phyloP scores from a whole-genome alignment of 306 rosid species.

The Ormosia semicastrata region DNA sequence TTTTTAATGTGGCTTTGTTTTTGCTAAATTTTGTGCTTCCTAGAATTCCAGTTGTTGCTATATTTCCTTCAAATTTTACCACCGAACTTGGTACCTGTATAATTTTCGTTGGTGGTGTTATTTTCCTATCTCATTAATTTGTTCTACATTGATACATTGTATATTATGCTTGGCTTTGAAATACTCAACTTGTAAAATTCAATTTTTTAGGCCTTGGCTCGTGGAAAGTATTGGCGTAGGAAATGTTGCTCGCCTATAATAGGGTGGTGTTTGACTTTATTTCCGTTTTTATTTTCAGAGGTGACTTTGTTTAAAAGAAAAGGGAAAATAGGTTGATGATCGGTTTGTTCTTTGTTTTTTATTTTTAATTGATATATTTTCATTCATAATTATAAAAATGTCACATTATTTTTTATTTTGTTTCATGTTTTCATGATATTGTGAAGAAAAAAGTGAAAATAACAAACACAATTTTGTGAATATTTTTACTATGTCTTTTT shows the following conservation, averaged over 20 bases:
- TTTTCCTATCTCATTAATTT: not conserved
- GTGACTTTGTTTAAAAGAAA: too few species aligned
- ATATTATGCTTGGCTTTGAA: not conserved
- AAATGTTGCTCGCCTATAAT: not conserved
- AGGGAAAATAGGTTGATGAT: too few species aligned
- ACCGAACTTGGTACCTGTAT: slow-evolving; percentile 20
- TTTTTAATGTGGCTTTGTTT: slow-evolving; percentile 12
- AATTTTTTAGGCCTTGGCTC: not conserved
- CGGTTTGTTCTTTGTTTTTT: too few species aligned
- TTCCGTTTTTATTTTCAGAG: too few species aligned
- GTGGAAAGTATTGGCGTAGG: not conserved
- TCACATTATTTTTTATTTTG: too few species aligned
- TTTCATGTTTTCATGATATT: too few species aligned
- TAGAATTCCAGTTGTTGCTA: slow-evolving; percentile 10
- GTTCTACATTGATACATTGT: not conserved
- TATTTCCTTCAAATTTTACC: slow-evolving; percentile 17
- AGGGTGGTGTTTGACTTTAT: too few species aligned
- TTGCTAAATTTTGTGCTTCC: slow-evolving; percentile 22
- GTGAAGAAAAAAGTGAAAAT: too few species aligned
- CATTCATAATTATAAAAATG: too few species aligned
- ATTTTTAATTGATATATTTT: too few species aligned
- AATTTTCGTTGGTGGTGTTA: slow-evolving; percentile 1
- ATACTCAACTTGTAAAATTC: not conserved
- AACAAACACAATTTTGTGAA: too few species aligned
- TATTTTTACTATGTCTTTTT: too few species aligned